A percentile compares a stretch with the other conserved stretches of the same genome.
phyloP scores from a whole-genome alignment of 192 early-diverging fungal species.

The Oehlia diaphana region DNA sequence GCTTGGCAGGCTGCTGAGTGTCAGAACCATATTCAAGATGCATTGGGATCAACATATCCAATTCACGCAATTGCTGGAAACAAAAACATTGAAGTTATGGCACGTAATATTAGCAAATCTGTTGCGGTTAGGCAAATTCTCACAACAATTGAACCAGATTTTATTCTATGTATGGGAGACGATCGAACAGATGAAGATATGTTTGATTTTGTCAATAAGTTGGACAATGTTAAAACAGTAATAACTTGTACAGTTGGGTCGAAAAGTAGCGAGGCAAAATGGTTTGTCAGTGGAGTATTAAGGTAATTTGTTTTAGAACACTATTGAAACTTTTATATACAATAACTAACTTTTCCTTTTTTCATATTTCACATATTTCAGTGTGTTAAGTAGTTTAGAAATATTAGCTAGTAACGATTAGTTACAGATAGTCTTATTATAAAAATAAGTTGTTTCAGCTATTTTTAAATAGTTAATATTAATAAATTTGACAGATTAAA shows the following conservation, averaged over 20 bases:
- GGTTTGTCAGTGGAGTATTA: constrained; percentile 50
- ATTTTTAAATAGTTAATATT: too few relatives aligned
- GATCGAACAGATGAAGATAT: constrained; percentile 81
- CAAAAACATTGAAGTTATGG: constrained; percentile 71
- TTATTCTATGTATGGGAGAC: constrained; percentile 72
- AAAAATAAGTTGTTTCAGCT: too few relatives aligned
- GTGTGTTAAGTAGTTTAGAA: not conserved
- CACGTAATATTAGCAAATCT: constrained; percentile 71
- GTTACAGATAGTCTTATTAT: too few relatives aligned
- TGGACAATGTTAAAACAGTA: constrained; percentile 24
- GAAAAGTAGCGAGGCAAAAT: constrained; percentile 55
- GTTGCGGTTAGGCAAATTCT: constrained; percentile 59
- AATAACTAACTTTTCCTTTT: not conserved
- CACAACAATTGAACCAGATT: constrained; percentile 62
- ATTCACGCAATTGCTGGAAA: constrained; percentile 69
- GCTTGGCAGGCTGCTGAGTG: constrained; percentile 84
- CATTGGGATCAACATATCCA: constrained; percentile 64
- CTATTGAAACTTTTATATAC: not conserved
- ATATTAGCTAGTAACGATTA: not conserved
- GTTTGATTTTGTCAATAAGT: constrained; percentile 67
- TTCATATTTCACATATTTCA: not conserved
- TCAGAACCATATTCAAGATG: constrained; percentile 78
- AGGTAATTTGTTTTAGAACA: not conserved
- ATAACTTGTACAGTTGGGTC: constrained; percentile 59
- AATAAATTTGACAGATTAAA: constrained; percentile 25